Conservation (phyloP, 2,329 filamentous ascomycete genomes). For the Xylogone sp. region DNA sequence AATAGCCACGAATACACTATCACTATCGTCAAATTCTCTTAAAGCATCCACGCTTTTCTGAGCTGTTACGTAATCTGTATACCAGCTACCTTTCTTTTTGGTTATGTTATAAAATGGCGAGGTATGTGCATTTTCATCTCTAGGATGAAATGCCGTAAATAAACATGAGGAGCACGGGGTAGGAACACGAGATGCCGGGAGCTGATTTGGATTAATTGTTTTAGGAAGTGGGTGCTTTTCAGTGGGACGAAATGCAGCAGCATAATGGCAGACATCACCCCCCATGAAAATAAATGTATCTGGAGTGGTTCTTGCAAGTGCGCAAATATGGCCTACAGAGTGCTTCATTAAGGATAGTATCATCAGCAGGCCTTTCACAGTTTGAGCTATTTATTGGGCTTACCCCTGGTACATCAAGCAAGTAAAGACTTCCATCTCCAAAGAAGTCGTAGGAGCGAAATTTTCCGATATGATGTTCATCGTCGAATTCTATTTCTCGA, state of each 20-base stretch:
- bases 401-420: slow-evolving; percentile 45
- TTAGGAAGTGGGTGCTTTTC: slow-evolving; percentile 31
- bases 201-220: neutral
- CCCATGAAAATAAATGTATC: slow-evolving; percentile 43
- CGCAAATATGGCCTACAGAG: slow-evolving; percentile 43
- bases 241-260: slow-evolving; percentile 36
- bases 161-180: neutral
- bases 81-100: slow-evolving; percentile 9
- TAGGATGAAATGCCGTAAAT: slow-evolving; percentile 26
- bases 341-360: too few relatives aligned
- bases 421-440: slow-evolving; percentile 50
- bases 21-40: slow-evolving; percentile 38
- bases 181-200: neutral
- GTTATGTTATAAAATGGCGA: slow-evolving; percentile 22
- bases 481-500: slow-evolving; percentile 34
- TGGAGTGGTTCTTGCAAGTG: slow-evolving; percentile 38
- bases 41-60: slow-evolving; percentile 36
- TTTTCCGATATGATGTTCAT: slow-evolving; percentile 30
- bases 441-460: slow-evolving; percentile 49
- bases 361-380: too few relatives aligned
- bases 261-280: slow-evolving; percentile 39
- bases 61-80: slow-evolving; percentile 9
- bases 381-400: too few relatives aligned
- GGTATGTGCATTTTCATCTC: slow-evolving; percentile 7
- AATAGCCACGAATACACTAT: slow-evolving; percentile 37